Percentiles rank a stretch among this genome's conserved stretches.
Evolutionary conservation across 1,284 basidiomycete genomes (phyloP).

Genomic region (Porogramme epimiltina): DNA sequence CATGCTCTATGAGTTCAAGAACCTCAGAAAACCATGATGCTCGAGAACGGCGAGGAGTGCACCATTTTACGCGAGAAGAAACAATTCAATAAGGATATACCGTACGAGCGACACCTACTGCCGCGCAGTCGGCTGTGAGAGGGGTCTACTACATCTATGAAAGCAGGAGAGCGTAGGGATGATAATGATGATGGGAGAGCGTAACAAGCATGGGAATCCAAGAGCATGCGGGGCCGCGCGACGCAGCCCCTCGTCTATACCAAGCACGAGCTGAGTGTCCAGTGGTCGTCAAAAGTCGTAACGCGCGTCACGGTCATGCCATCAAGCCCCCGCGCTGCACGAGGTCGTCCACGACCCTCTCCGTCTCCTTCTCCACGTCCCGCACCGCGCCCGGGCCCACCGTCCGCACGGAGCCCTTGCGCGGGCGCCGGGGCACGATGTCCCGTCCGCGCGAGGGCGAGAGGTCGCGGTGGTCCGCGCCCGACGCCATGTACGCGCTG

Average conservation of each 20-base stretch:
- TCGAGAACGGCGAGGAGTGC: too few relatives aligned
- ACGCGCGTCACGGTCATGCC: not conserved
- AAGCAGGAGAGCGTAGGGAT: not conserved
- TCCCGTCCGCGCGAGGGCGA: conserved; percentile 3
- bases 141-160: not conserved
- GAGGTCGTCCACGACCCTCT: conserved; percentile 4
- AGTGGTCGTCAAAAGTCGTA: too few relatives aligned
- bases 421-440: not conserved
- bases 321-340: conserved; percentile 1
- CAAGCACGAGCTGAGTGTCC: too few relatives aligned
- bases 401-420: not conserved
- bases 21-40: too few relatives aligned
- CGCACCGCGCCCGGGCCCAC: conserved; percentile 2
- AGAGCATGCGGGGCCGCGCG: too few relatives aligned
- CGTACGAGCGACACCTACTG: too few relatives aligned
- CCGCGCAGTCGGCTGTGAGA: too few relatives aligned
- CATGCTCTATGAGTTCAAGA: too few relatives aligned
- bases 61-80: too few relatives aligned
- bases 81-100: not conserved
- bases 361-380: conserved; percentile 2
- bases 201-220: too few relatives aligned
- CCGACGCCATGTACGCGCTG: not conserved
- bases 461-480: not conserved
- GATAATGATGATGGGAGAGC: too few relatives aligned
- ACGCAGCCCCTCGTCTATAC: too few relatives aligned